phyloP scores from a whole-genome alignment of 1,139 yeast genomes.

The Taphrina communis region DNA sequence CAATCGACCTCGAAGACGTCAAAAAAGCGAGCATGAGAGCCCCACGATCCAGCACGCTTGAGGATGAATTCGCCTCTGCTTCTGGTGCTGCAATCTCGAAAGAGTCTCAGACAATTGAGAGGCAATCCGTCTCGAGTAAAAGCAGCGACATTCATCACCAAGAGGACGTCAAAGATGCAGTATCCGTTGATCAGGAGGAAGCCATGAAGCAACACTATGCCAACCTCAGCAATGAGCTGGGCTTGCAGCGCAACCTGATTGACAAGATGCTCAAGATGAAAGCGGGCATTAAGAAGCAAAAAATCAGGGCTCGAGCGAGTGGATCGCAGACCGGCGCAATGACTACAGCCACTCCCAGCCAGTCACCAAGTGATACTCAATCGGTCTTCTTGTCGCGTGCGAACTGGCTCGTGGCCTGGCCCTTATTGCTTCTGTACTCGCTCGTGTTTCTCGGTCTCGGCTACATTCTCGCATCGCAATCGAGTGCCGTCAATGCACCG shows the following conservation, averaged over 20 bases:
- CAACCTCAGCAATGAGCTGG: conserved; percentile 21
- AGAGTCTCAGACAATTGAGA: conserved; percentile 1
- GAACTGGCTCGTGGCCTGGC: conserved; percentile 12
- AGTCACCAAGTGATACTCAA: background rate
- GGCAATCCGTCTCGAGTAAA: background rate
- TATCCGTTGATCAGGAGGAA: conserved; percentile 2
- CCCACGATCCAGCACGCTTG: background rate
- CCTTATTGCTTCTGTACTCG: conserved; percentile 2
- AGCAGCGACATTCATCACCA: background rate
- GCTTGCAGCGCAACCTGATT: conserved; percentile 18
- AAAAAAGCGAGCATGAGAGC: conserved; percentile 17
- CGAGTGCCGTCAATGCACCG: conserved; percentile 16
- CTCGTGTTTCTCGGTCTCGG: conserved; percentile 20
- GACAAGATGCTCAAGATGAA: conserved; percentile 24
- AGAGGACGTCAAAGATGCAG: background rate
- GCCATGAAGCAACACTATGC: conserved; percentile 26
- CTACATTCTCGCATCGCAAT: conserved; percentile 2
- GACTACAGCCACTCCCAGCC: background rate
- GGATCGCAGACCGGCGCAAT: background rate
- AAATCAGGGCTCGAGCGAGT: background rate
- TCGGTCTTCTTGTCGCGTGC: background rate
- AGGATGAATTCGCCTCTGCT: background rate
- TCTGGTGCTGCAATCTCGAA: background rate
- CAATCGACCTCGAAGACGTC: conserved; percentile 4
- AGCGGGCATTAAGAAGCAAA: conserved; percentile 11